Base-by-base conservation (phyloP, 345 rosid genomes). In the Bruguiera parviflora region DNA sequence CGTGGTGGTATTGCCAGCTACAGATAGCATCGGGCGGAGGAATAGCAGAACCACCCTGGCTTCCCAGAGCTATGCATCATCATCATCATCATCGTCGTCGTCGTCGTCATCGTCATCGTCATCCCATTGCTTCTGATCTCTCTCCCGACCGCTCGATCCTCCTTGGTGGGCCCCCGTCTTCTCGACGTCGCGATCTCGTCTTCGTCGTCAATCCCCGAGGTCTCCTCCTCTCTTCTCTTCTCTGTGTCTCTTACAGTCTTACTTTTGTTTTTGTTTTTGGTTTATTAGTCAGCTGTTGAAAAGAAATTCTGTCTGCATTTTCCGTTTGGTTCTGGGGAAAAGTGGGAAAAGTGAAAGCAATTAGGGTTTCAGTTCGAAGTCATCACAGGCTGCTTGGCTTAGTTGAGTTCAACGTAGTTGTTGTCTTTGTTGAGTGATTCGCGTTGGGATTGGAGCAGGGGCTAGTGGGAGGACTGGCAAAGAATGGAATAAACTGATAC, bases 181-280 rank as follows among this genome's bases (percentile, higher is more conserved):
- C 94, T 29, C 79, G 78, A 79, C 92, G 85, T 66, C 97, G 96
- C 66, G 92, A 95, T 71, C 88, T 95, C 74, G 93, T 95, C 70
- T 92, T 95, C 83, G 74, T 95, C 68, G 96, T 95, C 76, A 95
- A 95, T 70, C 97, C 99, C 20, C 82, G 77, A 82, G 99, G 99
- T 92, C 52, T 16, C 33, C 24, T 53, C 39, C 21, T 21, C 25
- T 16, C 43, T 18, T 8, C 58, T 29, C 35, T 47, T 37, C 15
- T 22, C 25, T 20, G 0, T 27, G 19, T 13, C 29, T 39, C 59
- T 32, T 69, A 2, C 15, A 10, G 0, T 39, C 3, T 32, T 32
- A 32, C 6, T 32, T 4, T 32, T 32, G 6, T 32, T 32, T 4
- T 32, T 32, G 35, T 5, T 5, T 35, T 35, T 33, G 37, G 37